phyloP scores from a whole-genome alignment of 352 stramenopile species.

The Globisporangium barbulae region DNA sequence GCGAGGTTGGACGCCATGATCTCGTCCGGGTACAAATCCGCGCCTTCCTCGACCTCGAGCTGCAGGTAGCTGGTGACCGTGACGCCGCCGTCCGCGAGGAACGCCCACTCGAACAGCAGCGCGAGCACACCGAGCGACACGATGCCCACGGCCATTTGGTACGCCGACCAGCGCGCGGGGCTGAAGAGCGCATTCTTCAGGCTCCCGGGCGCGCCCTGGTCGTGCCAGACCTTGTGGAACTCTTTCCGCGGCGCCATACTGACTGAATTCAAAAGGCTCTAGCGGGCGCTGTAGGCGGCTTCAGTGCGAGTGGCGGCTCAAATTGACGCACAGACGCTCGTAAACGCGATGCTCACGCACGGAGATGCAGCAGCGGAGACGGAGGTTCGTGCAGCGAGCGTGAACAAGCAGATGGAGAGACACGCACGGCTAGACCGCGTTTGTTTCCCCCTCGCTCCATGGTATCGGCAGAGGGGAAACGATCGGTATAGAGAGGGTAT shows the following conservation, averaged over 20 bases:
- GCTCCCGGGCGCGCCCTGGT: background rate
- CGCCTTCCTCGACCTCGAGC: slow-evolving; percentile 26
- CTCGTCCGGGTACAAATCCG: slow-evolving; percentile 39
- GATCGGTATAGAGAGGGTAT: too few relatives aligned
- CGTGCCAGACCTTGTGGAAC: slow-evolving; percentile 17
- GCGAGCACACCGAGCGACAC: slow-evolving; percentile 13
- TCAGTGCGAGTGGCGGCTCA: slow-evolving; percentile 1
- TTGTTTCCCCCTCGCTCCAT: too few relatives aligned
- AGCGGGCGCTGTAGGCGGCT: background rate
- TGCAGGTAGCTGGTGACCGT: slow-evolving; percentile 13
- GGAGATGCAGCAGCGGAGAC: background rate
- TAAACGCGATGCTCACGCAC: background rate
- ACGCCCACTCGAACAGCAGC: slow-evolving; percentile 15
- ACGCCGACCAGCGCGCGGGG: slow-evolving; percentile 12
- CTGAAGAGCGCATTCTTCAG: slow-evolving; percentile 1
- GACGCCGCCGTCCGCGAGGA: slow-evolving; percentile 5
- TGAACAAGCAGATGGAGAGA: too few relatives aligned
- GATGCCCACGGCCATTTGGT: slow-evolving; percentile 11
- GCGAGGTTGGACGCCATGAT: slow-evolving; percentile 38
- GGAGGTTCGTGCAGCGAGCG: background rate
- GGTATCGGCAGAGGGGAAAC: too few relatives aligned
- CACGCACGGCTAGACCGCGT: too few relatives aligned
- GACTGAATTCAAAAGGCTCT: background rate
- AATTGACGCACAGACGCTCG: slow-evolving; percentile 2
- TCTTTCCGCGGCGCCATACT: slow-evolving; percentile 19